Base-by-base conservation (phyloP, 345 rosid species). In the Fremontodendron californicum region DNA sequence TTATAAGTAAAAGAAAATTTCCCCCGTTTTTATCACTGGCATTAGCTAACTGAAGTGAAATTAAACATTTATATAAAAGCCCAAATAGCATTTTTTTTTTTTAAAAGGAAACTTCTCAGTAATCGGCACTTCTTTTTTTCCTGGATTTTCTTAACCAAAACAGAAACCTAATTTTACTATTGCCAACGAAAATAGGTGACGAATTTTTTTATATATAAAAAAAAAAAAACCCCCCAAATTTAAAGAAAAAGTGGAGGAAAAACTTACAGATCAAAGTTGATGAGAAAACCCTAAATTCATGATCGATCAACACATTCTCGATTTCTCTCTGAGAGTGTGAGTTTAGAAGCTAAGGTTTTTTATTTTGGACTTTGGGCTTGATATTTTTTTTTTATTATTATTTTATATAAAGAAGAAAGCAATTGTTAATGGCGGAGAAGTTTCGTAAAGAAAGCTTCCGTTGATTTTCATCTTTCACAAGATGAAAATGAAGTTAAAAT, bases 251-350 rank as follows among this genome's bases (percentile, higher is more conserved):
- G 0, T 12, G 8, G 31, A 19, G 15, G 19, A 0, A 6, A 11
- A 65, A 79, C 91, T 87, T 78, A 90, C 92, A 57, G 81, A 84
- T 86, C 74, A 62, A 76, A 74, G 18, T 70, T 43, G 77, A 79
- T 45, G 76, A 67, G 78, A 60, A 74, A 84, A 79, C 75, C 57
- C 84, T 54, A 80, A 62, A 82, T 78, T 83, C 91, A 89, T 86
- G 31, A 80, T 84, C 58, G 64, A 74, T 68, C 70, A 76, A 75
- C 51, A 11, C 55, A 68, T 74, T 45, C 23, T 23, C 25, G 13
- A 18, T 8, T n/a, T 27, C 42, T 33, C 71, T n/a, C 40, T 33
- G 64, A 29, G 29, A 27, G 45, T 71, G 61, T 33, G 27, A 71
- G 10, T 18, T 18, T 1, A 9, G 75, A 71, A 49, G 60, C 57